Evolutionary conservation across 345 rosid genomes (phyloP).

Genomic region (Linum usitatissimum): DNA sequence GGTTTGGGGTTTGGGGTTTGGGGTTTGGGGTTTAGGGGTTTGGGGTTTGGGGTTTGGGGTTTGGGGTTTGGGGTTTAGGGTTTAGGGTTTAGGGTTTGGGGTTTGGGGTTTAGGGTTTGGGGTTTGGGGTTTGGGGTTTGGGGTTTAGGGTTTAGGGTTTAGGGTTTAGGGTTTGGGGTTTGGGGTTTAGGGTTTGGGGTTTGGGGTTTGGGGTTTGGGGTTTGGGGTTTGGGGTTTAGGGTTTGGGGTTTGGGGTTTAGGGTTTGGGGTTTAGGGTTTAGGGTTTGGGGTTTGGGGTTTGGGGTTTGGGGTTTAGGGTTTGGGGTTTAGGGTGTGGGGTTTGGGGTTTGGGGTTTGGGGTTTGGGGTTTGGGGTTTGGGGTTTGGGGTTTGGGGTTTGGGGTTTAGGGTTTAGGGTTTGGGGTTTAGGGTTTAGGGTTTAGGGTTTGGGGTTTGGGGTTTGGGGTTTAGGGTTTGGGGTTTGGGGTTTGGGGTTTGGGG

Average conservation of each 20-base stretch:
- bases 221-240: conserved; percentile 2
- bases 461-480: no score
- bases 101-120: conserved; percentile 17
- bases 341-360: no score
- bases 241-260: conserved; percentile 14
- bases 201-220: background rate
- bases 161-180: conserved; percentile 17
- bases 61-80: conserved; percentile 22
- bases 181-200: conserved; percentile 18
- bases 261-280: conserved; percentile 11
- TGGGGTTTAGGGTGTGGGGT: no score
- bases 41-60: conserved; percentile 19
- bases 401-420: no score
- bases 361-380: no score
- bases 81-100: conserved; percentile 17
- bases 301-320: background rate
- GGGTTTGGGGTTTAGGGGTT: conserved; percentile 20
- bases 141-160: conserved; percentile 23
- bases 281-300: conserved; percentile 14
- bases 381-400: no score
- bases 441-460: no score
- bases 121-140: conserved; percentile 22
- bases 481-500: no score
- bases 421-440: no score
- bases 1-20: conserved; percentile 10